Evolutionary conservation across 257 asterid genomes (phyloP).

Genomic region (Ligustrum vulgare): DNA sequence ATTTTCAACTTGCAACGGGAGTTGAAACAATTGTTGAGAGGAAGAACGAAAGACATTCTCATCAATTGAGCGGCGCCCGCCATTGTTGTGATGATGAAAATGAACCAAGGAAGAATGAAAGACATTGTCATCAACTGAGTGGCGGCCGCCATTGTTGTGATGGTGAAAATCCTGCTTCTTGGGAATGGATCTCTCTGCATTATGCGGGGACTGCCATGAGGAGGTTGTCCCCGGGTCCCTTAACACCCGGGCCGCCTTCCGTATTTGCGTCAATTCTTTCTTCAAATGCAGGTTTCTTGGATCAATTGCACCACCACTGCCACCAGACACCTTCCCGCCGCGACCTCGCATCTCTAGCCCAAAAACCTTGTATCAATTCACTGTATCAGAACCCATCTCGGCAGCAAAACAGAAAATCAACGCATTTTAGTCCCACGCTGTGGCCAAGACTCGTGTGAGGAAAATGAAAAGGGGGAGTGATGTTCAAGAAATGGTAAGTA

Average conservation of each 20-base stretch:
- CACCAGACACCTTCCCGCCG: slow-evolving; percentile 27
- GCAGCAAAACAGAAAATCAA: not conserved
- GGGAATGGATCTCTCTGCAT: slow-evolving; percentile 71
- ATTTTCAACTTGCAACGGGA: slow-evolving; percentile 19
- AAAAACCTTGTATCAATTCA: slow-evolving; percentile 14
- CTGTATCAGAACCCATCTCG: not conserved
- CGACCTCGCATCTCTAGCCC: slow-evolving; percentile 37
- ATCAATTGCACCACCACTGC: slow-evolving; percentile 52
- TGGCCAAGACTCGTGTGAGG: not conserved
- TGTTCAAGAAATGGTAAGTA: not conserved
- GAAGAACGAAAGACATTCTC: slow-evolving; percentile 36
- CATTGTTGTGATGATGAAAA: slow-evolving; percentile 53
- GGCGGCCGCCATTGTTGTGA: slow-evolving; percentile 36
- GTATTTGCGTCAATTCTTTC: slow-evolving; percentile 86
- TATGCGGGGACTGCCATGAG: slow-evolving; percentile 78
- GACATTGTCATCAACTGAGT: slow-evolving; percentile 28
- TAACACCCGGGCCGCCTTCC: slow-evolving; percentile 79
- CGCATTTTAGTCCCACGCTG: not conserved
- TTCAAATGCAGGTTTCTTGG: slow-evolving; percentile 93
- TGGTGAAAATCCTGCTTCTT: slow-evolving; percentile 64
- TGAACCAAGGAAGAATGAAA: slow-evolving; percentile 32
- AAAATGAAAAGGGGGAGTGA: slow-evolving; percentile 5
- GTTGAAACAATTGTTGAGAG: slow-evolving; percentile 27
- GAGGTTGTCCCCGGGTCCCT: slow-evolving; percentile 95
- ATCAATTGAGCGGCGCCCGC: slow-evolving; percentile 17